These are phyloP conservation scores for Amanita polypyramis DNA, from an alignment of 768 basidiomycete genomes.

Conservation along the genomic window DNA sequence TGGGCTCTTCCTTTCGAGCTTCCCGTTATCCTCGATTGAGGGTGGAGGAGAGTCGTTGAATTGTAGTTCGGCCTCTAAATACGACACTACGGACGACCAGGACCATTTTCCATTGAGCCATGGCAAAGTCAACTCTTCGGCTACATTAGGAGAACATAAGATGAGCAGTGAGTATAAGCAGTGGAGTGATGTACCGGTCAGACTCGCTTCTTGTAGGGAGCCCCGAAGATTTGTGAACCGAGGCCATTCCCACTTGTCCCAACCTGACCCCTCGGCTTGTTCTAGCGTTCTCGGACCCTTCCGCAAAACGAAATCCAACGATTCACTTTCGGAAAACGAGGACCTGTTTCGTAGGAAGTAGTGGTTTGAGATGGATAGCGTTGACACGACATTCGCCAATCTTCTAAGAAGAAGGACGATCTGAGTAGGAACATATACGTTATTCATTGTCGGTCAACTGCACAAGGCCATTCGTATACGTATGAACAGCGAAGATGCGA, in stretches of 20 bases:
- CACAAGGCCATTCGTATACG: background rate
- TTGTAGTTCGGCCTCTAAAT: constrained; percentile 6
- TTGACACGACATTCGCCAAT: constrained; percentile 56
- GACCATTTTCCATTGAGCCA: constrained; percentile 19
- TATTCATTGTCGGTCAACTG: constrained; percentile 22
- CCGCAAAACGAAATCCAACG: background rate
- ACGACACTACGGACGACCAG: constrained; percentile 12
- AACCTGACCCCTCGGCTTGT: constrained; percentile 21
- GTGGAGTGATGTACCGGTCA: background rate
- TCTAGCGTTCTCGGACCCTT: constrained; percentile 6
- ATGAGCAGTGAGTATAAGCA: background rate
- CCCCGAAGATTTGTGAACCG: background rate
- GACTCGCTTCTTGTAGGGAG: constrained; percentile 1
- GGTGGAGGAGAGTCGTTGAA: background rate
- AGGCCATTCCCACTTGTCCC: constrained; percentile 17
- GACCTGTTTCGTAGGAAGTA: constrained; percentile 29
- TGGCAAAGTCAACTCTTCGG: constrained; percentile 7
- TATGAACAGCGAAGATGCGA: background rate
- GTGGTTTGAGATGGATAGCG: constrained; percentile 60
- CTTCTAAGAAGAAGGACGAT: constrained; percentile 53
- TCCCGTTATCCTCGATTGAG: background rate
- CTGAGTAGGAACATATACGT: constrained; percentile 43
- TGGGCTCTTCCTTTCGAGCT: constrained; percentile 8
- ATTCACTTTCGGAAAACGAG: background rate
- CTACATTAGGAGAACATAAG: background rate